These are phyloP conservation scores for Calonectria fujianensis DNA, from an alignment of 2,329 filamentous ascomycete species.

Conservation along the genomic window DNA sequence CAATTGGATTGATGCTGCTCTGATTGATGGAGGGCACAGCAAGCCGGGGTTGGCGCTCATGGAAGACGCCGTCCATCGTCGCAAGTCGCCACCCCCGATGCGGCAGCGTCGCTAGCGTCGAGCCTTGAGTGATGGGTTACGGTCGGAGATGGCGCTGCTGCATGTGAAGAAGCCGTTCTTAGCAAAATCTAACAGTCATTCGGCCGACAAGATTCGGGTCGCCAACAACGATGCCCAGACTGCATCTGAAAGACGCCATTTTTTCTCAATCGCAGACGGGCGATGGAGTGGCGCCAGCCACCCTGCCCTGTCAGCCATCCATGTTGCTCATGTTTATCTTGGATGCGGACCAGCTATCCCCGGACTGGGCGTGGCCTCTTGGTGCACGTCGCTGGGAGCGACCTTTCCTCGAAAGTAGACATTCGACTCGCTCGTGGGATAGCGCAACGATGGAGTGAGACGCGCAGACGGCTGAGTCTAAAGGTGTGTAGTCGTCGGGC, in stretches of 20 bases:
- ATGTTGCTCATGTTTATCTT: constrained; percentile 49
- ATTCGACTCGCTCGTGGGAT: constrained; percentile 41
- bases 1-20: constrained; percentile 30
- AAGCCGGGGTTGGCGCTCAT: constrained; percentile 27
- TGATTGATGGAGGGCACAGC: constrained; percentile 1
- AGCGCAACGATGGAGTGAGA: constrained; percentile 32
- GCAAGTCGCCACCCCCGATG: constrained; percentile 39
- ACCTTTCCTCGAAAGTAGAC: constrained; percentile 36
- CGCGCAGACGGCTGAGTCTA: constrained; percentile 33
- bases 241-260: neutral
- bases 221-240: neutral
- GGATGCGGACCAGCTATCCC: constrained; percentile 25
- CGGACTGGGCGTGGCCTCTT: constrained; percentile 25
- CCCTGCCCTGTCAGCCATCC: constrained; percentile 44
- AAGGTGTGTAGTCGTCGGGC: constrained; percentile 41
- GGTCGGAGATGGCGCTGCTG: neutral
- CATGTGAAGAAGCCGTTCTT: constrained; percentile 22
- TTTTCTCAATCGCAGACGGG: constrained; percentile 15
- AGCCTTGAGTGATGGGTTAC: constrained; percentile 1
- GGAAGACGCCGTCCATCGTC: constrained; percentile 38
- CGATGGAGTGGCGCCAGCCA: constrained; percentile 28
- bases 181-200: constrained; percentile 9
- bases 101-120: constrained; percentile 30
- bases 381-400: constrained; percentile 36
- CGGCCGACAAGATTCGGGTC: constrained; percentile 18